These are phyloP conservation scores for Hypoxylon sp. DNA, from an alignment of 2,329 filamentous ascomycete species.

Conservation along the genomic window DNA sequence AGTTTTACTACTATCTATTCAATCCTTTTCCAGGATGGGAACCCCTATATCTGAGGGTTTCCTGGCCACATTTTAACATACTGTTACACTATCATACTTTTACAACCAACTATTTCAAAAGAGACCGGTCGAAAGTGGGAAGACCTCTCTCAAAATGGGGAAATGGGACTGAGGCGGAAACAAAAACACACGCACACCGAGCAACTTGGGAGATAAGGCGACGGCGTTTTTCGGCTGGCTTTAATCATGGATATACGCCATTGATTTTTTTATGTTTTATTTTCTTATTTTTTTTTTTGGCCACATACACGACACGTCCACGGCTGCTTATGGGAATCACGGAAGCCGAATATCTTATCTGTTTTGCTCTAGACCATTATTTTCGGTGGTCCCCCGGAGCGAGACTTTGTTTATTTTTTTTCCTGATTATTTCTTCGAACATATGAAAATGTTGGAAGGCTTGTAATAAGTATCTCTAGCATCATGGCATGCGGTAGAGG, in stretches of 20 bases:
- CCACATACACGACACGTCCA: not conserved
- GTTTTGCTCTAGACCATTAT: no score
- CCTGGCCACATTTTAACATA: not conserved
- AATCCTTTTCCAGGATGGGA: conserved; percentile 1
- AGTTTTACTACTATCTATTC: conserved; percentile 15
- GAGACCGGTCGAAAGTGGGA: conserved; percentile 9
- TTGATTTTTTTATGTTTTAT: no score
- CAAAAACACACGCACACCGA: conserved; percentile 22
- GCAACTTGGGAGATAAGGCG: conserved; percentile 21
- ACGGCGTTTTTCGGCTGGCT: conserved; percentile 30
- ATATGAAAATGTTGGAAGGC: conserved; percentile 2
- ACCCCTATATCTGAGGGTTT: not conserved
- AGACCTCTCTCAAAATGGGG: conserved; percentile 8
- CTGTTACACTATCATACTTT: conserved; percentile 1
- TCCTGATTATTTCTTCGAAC: not conserved
- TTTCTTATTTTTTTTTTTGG: conserved; percentile 10
- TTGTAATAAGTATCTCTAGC: conserved; percentile 3
- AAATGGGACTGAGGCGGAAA: conserved; percentile 18
- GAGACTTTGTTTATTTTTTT: no score
- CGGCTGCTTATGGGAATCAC: not conserved
- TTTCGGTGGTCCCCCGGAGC: no score
- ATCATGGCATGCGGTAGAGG: not conserved
- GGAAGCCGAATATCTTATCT: not conserved
- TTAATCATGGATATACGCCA: conserved; percentile 1
- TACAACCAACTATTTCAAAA: not conserved